Evolutionary conservation across 352 stramenopile genomes (phyloP).

Genomic region (Plasmopara muralis): DNA sequence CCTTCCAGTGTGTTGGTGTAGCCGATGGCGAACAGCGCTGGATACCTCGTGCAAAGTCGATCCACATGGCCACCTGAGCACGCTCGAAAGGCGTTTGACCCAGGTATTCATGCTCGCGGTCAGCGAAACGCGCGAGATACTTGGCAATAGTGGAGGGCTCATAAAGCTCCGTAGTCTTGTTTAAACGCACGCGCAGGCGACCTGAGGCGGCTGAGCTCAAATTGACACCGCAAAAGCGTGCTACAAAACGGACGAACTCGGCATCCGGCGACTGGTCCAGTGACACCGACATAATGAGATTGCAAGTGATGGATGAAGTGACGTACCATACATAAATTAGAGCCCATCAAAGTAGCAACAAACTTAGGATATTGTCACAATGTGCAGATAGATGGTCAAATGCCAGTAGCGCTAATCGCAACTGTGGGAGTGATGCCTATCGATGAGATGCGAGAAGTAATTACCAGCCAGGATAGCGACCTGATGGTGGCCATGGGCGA

Average conservation of each 20-base stretch:
- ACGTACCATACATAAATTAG: conserved; percentile 19
- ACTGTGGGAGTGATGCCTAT: too few species aligned
- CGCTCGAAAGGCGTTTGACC: conserved; percentile 55
- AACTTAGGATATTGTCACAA: background rate
- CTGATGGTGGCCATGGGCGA: conserved; percentile 90
- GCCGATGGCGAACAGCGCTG: conserved; percentile 31
- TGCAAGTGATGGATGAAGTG: conserved; percentile 1
- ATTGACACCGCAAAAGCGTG: conserved; percentile 73
- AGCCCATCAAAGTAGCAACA: conserved; percentile 78
- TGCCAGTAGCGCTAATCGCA: too few species aligned
- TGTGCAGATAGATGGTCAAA: too few species aligned
- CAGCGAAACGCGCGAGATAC: conserved; percentile 62
- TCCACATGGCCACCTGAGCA: conserved; percentile 71
- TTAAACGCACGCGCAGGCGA: conserved; percentile 64
- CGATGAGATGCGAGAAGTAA: too few species aligned
- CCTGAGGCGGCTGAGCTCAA: conserved; percentile 64
- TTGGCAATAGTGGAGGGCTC: conserved; percentile 70
- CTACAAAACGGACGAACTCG: conserved; percentile 75
- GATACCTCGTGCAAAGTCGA: conserved; percentile 55
- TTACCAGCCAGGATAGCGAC: too few species aligned
- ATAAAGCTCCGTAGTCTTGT: conserved; percentile 65
- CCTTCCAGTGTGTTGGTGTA: conserved; percentile 45
- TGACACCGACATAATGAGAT: conserved; percentile 62
- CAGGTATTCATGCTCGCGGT: conserved; percentile 65
- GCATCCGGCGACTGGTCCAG: conserved; percentile 69